Conservation (phyloP, 257 asterid genomes). For the Rubia yunnanensis region DNA sequence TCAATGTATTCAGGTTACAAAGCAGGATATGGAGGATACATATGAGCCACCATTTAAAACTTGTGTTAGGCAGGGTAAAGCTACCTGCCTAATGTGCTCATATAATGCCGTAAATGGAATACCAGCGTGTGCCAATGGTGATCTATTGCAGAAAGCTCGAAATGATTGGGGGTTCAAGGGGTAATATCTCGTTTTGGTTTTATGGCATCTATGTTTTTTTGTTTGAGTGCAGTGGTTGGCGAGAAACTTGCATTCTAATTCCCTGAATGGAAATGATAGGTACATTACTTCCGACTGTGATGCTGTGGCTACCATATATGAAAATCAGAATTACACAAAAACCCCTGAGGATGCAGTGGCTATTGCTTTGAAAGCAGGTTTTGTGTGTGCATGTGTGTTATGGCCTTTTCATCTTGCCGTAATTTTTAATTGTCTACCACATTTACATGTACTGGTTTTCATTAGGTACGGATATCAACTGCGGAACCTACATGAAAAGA, state of each 20-base stretch:
- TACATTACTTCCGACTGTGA: conserved; percentile 90
- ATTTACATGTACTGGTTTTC: conserved; percentile 4
- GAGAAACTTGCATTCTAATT: conserved; percentile 12
- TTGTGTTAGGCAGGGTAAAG: conserved; percentile 71
- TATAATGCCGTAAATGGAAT: conserved; percentile 79
- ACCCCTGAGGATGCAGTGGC: conserved; percentile 81
- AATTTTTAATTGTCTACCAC: not conserved
- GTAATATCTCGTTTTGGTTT: conserved; percentile 30
- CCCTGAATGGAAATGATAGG: conserved; percentile 28
- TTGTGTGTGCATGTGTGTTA: not conserved
- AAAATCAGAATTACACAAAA: conserved; percentile 56
- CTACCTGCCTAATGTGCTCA: conserved; percentile 95
- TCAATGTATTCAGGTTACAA: conserved; percentile 48
- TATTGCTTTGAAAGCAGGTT: conserved; percentile 84
- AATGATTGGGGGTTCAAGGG: conserved; percentile 80
- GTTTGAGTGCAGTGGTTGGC: conserved; percentile 2
- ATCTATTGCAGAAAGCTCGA: conserved; percentile 69
- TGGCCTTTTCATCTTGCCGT: not conserved
- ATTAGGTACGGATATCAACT: conserved; percentile 79
- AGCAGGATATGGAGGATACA: conserved; percentile 86
- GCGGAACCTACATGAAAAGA: conserved; percentile 81
- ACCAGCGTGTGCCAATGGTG: conserved; percentile 73
- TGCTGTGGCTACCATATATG: conserved; percentile 86
- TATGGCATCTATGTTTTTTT: not conserved
- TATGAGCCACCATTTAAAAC: conserved; percentile 75